Conservation (phyloP, 306 rosid species). For the Mimosa bimucronata region DNA sequence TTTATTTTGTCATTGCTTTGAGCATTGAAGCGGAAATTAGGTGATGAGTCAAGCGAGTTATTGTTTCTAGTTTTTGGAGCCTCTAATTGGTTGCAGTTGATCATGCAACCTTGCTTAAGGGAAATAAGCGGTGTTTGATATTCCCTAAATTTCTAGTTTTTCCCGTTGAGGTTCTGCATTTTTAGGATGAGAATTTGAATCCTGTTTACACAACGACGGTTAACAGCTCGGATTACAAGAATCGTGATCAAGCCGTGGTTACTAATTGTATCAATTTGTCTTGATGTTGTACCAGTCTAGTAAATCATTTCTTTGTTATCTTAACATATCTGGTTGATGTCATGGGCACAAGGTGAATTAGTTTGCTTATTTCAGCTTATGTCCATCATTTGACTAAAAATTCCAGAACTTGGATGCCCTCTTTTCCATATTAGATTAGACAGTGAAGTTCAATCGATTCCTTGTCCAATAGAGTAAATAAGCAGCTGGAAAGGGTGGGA, state of each 20-base stretch:
- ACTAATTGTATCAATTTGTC: conserved; percentile 25
- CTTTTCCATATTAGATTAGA: too few relatives aligned
- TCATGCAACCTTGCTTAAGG: conserved; percentile 47
- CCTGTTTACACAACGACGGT: conserved; percentile 23
- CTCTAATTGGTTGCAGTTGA: conserved; percentile 62
- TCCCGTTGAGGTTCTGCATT: conserved; percentile 29
- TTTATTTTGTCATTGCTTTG: conserved; percentile 53
- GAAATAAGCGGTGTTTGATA: conserved; percentile 48
- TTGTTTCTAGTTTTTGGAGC: conserved; percentile 49
- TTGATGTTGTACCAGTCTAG: conserved; percentile 33
- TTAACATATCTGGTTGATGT: conserved; percentile 3
- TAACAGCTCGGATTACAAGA: conserved; percentile 39
- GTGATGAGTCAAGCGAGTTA: conserved; percentile 44
- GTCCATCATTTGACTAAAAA: conserved; percentile 14
- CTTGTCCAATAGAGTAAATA: not conserved
- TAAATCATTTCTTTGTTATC: conserved; percentile 10
- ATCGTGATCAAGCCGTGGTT: conserved; percentile 16
- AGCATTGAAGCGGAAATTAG: conserved; percentile 54
- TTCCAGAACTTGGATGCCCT: not conserved
- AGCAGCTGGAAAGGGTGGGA: not conserved
- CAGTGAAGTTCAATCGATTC: not conserved
- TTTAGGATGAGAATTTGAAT: conserved; percentile 24
- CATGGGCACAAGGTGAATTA: too few relatives aligned
- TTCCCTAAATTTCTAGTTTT: conserved; percentile 33
- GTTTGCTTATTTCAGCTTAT: too few relatives aligned